Conservation (phyloP, 371 early-diverging fungal species). For the Nematocida sp. region DNA sequence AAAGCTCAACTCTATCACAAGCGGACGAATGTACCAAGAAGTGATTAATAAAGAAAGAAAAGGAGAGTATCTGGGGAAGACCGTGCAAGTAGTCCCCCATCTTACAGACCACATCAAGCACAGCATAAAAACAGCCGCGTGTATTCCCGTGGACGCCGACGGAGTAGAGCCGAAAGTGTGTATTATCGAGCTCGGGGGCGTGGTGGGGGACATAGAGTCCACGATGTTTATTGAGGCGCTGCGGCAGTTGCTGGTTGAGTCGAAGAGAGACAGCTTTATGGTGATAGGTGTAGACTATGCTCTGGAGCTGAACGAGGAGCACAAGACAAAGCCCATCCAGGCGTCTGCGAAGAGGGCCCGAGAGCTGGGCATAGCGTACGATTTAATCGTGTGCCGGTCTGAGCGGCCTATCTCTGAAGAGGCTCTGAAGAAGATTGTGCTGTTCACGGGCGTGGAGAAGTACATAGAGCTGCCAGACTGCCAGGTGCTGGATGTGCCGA, state of each 20-base stretch:
- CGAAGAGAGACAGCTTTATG: conserved; percentile 88
- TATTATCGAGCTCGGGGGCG: conserved; percentile 96
- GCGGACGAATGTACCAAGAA: conserved; percentile 88
- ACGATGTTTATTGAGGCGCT: conserved; percentile 94
- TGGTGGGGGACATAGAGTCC: conserved; percentile 94
- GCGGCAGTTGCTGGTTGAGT: conserved; percentile 93
- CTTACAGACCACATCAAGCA: conserved; percentile 89
- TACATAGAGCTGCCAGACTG: conserved; percentile 86
- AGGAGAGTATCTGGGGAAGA: conserved; percentile 93
- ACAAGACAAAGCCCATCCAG: conserved; percentile 97
- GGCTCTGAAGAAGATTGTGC: conserved; percentile 83
- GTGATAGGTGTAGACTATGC: conserved; percentile 90
- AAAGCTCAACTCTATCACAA: conserved; percentile 90
- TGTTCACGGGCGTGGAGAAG: conserved; percentile 81
- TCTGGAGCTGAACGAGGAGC: conserved; percentile 89
- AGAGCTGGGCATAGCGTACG: conserved; percentile 85
- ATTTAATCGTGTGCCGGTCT: conserved; percentile 88
- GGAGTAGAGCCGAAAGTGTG: conserved; percentile 75
- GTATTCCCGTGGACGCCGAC: conserved; percentile 67
- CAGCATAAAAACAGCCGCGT: conserved; percentile 83
- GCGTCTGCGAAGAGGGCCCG: conserved; percentile 82
- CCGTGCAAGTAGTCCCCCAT: conserved; percentile 94
- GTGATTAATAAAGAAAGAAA: conserved; percentile 83
- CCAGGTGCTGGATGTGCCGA: conserved; percentile 85
- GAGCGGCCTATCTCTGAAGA: conserved; percentile 71